Conservation (phyloP, 2,329 filamentous ascomycete species). For the Penicillium sp. region DNA sequence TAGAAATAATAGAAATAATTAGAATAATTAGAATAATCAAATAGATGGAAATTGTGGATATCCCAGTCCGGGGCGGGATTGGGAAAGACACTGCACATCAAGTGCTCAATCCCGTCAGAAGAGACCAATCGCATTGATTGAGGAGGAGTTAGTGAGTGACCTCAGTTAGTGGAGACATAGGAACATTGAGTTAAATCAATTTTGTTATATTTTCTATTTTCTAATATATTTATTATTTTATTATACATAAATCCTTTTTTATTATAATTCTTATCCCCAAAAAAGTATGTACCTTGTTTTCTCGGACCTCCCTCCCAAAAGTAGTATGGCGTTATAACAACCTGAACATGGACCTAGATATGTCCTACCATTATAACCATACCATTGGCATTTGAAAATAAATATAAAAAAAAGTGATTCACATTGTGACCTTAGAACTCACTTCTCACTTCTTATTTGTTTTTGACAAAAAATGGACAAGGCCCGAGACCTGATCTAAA, state of each 20-base stretch:
- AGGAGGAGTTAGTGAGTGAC: neutral
- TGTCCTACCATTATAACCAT: neutral
- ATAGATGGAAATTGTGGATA: neutral
- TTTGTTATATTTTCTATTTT: neutral
- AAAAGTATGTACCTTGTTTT: neutral
- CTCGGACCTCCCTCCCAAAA: neutral
- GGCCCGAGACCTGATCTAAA: conserved; percentile 3
- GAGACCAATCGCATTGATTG: conserved; percentile 9
- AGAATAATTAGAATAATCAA: neutral
- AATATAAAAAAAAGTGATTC: neutral
- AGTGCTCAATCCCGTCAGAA: conserved; percentile 8
- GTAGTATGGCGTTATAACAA: neutral
- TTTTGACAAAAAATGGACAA: neutral
- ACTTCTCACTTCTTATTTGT: neutral
- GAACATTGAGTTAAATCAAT: neutral
- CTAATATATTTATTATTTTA: neutral
- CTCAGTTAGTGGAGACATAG: neutral
- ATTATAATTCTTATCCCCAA: neutral
- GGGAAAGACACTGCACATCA: conserved; percentile 13
- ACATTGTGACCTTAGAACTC: neutral
- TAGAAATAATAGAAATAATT: neutral
- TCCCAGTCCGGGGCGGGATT: conserved; percentile 21
- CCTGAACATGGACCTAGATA: neutral
- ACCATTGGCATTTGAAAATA: neutral
- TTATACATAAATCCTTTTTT: neutral